Evolutionary conservation across 2,329 filamentous ascomycete species (phyloP).

Genomic region (Pochonia chlamydosporia): DNA sequence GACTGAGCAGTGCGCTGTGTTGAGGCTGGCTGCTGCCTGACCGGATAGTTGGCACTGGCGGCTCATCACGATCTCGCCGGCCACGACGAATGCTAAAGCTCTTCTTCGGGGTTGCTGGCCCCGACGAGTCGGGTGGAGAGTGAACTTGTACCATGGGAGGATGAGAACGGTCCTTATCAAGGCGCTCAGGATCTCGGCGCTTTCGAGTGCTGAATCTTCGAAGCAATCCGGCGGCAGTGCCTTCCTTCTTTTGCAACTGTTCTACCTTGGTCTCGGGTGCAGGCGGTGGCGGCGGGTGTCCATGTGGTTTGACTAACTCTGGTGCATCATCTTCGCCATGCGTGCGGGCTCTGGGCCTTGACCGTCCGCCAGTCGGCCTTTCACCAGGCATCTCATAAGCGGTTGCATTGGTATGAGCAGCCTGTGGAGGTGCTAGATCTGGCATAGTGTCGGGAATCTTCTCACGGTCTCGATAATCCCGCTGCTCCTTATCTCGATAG

Average conservation of each 20-base stretch:
- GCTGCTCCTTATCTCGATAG: too few relatives aligned
- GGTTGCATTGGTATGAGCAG: conserved; percentile 80
- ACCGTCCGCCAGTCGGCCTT: conserved; percentile 75
- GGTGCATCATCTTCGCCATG: conserved; percentile 90
- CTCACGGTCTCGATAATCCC: conserved; percentile 20
- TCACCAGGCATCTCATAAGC: conserved; percentile 87
- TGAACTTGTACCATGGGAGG: conserved; percentile 75
- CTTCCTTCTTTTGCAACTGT: conserved; percentile 72
- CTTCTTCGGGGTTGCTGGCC: conserved; percentile 62
- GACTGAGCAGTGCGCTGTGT: conserved; percentile 72
- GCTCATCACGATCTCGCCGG: conserved; percentile 48
- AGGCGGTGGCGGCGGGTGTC: conserved; percentile 25
- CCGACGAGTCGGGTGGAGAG: conserved; percentile 55
- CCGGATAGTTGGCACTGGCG: conserved; percentile 38
- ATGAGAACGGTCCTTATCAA: conserved; percentile 59
- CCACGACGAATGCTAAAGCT: conserved; percentile 76
- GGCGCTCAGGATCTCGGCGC: conserved; percentile 59
- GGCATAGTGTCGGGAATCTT: conserved; percentile 50
- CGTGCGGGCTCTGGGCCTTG: conserved; percentile 79
- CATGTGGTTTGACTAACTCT: conserved; percentile 40
- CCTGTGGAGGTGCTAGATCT: conserved; percentile 74
- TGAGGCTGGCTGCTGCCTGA: conserved; percentile 63
- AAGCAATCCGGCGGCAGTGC: conserved; percentile 75
- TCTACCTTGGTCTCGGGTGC: conserved; percentile 53
- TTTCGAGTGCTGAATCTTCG: conserved; percentile 87